Evolutionary conservation across 2,329 filamentous ascomycete species (phyloP).

Genomic region (Colletotrichum sp.): DNA sequence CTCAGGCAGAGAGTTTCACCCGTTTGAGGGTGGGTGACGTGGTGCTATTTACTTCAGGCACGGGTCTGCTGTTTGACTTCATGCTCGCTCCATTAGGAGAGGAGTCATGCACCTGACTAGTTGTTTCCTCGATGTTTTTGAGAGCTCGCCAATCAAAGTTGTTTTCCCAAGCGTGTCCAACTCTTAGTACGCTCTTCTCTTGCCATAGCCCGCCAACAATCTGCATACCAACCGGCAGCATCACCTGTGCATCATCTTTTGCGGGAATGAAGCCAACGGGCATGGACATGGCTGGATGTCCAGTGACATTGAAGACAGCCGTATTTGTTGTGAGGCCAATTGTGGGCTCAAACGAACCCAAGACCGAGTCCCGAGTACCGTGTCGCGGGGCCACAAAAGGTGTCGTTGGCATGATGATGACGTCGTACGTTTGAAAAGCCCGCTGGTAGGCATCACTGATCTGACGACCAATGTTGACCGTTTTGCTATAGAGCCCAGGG

Average conservation of each 20-base stretch:
- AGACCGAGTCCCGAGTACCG: conserved; percentile 39
- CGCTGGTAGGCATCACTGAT: conserved; percentile 51
- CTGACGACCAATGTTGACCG: conserved; percentile 51
- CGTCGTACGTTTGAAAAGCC: conserved; percentile 43
- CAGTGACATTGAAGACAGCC: conserved; percentile 60
- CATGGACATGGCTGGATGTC: conserved; percentile 59
- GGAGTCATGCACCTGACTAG: not conserved
- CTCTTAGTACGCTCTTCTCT: conserved; percentile 49
- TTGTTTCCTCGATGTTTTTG: not conserved
- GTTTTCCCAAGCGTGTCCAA: conserved; percentile 46
- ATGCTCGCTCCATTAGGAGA: not conserved
- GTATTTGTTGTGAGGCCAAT: conserved; percentile 63
- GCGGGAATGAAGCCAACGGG: conserved; percentile 52
- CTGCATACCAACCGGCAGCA: conserved; percentile 59
- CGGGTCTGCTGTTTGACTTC: not conserved
- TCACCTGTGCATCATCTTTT: conserved; percentile 37
- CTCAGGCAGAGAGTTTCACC: not conserved
- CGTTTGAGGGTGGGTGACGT: conserved; percentile 3
- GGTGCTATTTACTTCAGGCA: not conserved
- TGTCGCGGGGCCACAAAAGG: conserved; percentile 52
- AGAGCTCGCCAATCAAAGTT: conserved; percentile 45
- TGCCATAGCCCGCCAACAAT: conserved; percentile 57
- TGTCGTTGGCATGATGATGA: conserved; percentile 53
- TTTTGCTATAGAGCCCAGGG: conserved; percentile 51
- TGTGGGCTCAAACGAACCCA: conserved; percentile 52